These are phyloP conservation scores for Cyberlindnera sargentensis DNA, from an alignment of 805 yeast genomes.

Conservation along the genomic window DNA sequence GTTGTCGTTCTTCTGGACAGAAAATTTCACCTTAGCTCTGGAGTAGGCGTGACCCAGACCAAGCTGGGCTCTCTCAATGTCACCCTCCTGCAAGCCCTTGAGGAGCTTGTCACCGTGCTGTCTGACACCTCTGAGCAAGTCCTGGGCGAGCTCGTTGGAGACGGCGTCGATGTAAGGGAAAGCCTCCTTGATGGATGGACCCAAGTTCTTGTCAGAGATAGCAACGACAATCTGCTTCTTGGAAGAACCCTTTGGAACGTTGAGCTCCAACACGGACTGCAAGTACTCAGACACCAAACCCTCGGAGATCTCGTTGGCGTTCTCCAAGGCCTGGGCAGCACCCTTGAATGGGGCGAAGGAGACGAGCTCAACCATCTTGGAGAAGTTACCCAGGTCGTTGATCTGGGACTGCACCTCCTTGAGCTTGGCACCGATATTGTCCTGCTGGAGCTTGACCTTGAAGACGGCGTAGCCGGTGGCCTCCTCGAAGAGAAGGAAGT, in stretches of 20 bases:
- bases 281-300: conserved; percentile 89
- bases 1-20: conserved; percentile 97
- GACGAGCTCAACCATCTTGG: conserved; percentile 87
- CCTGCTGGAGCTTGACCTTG: conserved; percentile 79
- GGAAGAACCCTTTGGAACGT: conserved; percentile 81
- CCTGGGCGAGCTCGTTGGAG: conserved; percentile 91
- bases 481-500: conserved; percentile 91
- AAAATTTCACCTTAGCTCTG: conserved; percentile 93
- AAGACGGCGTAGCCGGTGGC: conserved; percentile 98
- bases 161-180: conserved; percentile 84
- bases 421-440: conserved; percentile 78
- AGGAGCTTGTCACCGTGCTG: conserved; percentile 89
- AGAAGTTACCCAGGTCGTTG: conserved; percentile 88
- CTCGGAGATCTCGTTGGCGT: conserved; percentile 85
- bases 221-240: conserved; percentile 96
- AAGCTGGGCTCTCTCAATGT: conserved; percentile 84
- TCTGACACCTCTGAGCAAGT: conserved; percentile 90
- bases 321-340: conserved; percentile 95
- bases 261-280: conserved; percentile 67
- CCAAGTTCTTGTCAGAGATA: conserved; percentile 89
- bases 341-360: conserved; percentile 94
- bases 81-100: conserved; percentile 85
- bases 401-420: conserved; percentile 83
- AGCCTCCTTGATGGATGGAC: conserved; percentile 94
- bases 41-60: conserved; percentile 98